Conservation (phyloP, 225 moss, liverwort and hornwort genomes). For the Lunularia cruciata region DNA sequence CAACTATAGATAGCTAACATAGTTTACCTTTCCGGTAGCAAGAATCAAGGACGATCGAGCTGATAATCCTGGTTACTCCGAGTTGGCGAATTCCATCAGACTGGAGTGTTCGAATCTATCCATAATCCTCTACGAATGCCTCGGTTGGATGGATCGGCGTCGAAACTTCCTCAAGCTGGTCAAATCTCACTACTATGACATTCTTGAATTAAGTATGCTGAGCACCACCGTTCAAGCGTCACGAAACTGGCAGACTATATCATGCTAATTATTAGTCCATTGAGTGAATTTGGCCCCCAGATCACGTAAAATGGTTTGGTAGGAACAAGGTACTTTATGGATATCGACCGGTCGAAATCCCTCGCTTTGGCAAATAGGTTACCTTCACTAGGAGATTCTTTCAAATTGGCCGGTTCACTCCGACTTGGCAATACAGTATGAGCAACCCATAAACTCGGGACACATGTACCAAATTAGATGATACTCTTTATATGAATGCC, state of each 20-base stretch:
- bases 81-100: not conserved
- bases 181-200: not conserved
- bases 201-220: not conserved
- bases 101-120: not conserved
- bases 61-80: not conserved
- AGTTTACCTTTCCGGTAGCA: not conserved
- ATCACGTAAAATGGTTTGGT: slow-evolving; percentile 3
- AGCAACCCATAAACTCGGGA: not conserved
- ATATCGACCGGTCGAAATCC: slow-evolving; percentile 1
- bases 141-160: not conserved
- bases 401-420: not conserved
- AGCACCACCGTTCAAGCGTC: not conserved
- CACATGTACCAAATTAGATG: slow-evolving; percentile 16
- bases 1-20: not conserved
- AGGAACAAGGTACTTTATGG: slow-evolving; percentile 1
- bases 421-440: not conserved
- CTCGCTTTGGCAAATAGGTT: not conserved
- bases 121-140: not conserved
- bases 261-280: not conserved
- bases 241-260: not conserved
- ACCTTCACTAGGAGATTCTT: not conserved
- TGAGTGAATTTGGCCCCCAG: not conserved
- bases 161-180: not conserved
- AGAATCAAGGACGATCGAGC: not conserved
- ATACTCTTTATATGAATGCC: slow-evolving; percentile 12